A percentile compares a stretch with the other conserved stretches of the same genome.
phyloP scores from a whole-genome alignment of 2,329 filamentous ascomycete genomes.

The Ascochyta koolunga region DNA sequence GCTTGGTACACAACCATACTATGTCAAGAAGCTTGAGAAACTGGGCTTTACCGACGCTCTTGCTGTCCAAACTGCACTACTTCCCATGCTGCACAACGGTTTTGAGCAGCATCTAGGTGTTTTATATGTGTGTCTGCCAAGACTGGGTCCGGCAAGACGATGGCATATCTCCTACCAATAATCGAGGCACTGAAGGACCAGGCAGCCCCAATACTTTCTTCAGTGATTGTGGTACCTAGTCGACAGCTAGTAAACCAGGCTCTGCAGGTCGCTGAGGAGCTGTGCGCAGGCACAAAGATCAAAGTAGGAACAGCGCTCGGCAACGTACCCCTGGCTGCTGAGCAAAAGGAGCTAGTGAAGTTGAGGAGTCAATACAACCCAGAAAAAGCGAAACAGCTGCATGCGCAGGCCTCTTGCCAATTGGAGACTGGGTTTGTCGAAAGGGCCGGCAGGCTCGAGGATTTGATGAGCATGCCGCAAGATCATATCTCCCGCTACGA shows the following conservation, averaged over 20 bases:
- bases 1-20: constrained; percentile 67
- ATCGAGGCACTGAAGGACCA: constrained; percentile 74
- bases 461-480: constrained; percentile 54
- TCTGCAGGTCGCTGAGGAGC: constrained; percentile 72
- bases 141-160: constrained; percentile 93
- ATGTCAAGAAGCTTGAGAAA: constrained; percentile 67
- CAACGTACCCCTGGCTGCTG: constrained; percentile 72
- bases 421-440: constrained; percentile 43
- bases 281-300: constrained; percentile 75
- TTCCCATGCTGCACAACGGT: constrained; percentile 78
- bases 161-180: constrained; percentile 88
- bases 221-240: constrained; percentile 86
- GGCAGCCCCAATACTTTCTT: constrained; percentile 71
- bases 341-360: constrained; percentile 67
- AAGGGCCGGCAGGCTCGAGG: constrained; percentile 46
- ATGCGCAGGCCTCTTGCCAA: constrained; percentile 49
- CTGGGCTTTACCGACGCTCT: constrained; percentile 75
- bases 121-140: constrained; percentile 88
- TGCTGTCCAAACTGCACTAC: constrained; percentile 77
- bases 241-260: constrained; percentile 89
- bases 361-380: constrained; percentile 68
- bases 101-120: constrained; percentile 71
- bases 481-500: constrained; percentile 69
- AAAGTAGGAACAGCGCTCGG: constrained; percentile 84
- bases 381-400: constrained; percentile 58